Conservation (phyloP, 2,329 filamentous ascomycete genomes). For the Paecilomyces niveus region DNA sequence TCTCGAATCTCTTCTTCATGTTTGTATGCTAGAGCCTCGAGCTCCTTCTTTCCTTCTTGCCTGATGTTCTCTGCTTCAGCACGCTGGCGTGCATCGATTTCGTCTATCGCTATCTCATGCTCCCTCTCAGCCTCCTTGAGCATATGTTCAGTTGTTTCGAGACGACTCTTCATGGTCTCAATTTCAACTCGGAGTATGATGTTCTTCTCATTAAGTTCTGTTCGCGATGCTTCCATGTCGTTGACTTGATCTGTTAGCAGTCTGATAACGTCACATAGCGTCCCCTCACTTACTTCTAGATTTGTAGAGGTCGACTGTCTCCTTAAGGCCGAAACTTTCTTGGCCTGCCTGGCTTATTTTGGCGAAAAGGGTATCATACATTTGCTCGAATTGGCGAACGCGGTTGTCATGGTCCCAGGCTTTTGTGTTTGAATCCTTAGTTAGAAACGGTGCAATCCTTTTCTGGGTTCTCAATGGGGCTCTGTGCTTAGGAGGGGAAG, state of each 20-base stretch:
- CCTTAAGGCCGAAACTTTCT: conserved; percentile 63
- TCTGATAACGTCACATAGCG: conserved; percentile 5
- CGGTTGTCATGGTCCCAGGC: conserved; percentile 74
- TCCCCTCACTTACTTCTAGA: conserved; percentile 55
- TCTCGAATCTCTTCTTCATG: conserved; percentile 64
- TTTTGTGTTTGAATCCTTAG: conserved; percentile 67
- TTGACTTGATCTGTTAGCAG: conserved; percentile 35
- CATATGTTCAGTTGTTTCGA: conserved; percentile 41
- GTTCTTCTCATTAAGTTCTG: conserved; percentile 46
- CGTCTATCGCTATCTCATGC: conserved; percentile 47
- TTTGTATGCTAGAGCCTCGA: conserved; percentile 51
- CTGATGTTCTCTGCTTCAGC: conserved; percentile 33
- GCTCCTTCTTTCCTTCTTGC: conserved; percentile 44
- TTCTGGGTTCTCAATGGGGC: conserved; percentile 23
- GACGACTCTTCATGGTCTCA: conserved; percentile 51
- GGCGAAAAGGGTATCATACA: conserved; percentile 65
- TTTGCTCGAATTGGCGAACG: conserved; percentile 66
- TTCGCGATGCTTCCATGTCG: conserved; percentile 50
- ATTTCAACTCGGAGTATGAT: conserved; percentile 60
- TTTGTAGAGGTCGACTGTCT: conserved; percentile 68
- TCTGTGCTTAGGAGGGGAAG: conserved; percentile 27
- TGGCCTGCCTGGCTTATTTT: conserved; percentile 63
- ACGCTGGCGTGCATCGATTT: conserved; percentile 46
- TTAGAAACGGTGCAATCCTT: conserved; percentile 52
- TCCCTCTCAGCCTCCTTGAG: conserved; percentile 47